These are phyloP conservation scores for Exobasidium cylindrosporum DNA, from an alignment of 1,284 basidiomycete genomes.

Conservation along the genomic window DNA sequence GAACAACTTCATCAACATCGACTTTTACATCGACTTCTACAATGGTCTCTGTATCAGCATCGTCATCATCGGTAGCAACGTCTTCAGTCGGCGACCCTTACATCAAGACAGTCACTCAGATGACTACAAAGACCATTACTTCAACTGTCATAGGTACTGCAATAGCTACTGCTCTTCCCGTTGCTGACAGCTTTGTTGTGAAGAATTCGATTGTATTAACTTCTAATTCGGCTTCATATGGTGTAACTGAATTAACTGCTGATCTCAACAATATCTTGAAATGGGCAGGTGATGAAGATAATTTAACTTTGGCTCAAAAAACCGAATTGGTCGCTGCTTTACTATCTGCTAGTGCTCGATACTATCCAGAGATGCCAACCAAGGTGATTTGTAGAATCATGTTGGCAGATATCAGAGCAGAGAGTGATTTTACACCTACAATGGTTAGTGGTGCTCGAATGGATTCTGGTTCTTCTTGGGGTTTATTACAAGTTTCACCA, in stretches of 20 bases:
- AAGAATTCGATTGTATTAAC: slow-evolving; percentile 8
- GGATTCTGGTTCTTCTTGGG: slow-evolving; percentile 42
- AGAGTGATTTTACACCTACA: slow-evolving; percentile 40
- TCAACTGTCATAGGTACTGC: neutral
- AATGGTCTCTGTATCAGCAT: neutral
- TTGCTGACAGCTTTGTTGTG: neutral
- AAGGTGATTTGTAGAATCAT: slow-evolving; percentile 36
- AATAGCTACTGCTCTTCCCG: slow-evolving; percentile 5
- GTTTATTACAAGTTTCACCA: slow-evolving; percentile 48
- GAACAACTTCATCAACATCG: neutral
- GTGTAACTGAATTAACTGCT: slow-evolving; percentile 30
- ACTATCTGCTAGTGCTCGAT: slow-evolving; percentile 43
- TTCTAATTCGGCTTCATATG: slow-evolving; percentile 39
- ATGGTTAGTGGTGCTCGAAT: slow-evolving; percentile 34
- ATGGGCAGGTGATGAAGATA: slow-evolving; percentile 42
- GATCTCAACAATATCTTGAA: slow-evolving; percentile 46
- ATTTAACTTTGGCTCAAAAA: slow-evolving; percentile 30
- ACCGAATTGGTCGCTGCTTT: slow-evolving; percentile 49
- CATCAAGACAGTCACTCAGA: neutral
- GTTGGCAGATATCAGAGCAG: slow-evolving; percentile 51
- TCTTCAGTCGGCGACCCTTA: neutral
- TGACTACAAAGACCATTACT: slow-evolving; percentile 5
- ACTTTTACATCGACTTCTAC: neutral
- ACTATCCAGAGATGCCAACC: slow-evolving; percentile 49
- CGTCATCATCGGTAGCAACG: neutral